Evolutionary conservation across 495 filamentous ascomycete genomes (phyloP).

Genomic region (Sabuloglossum arenarium): DNA sequence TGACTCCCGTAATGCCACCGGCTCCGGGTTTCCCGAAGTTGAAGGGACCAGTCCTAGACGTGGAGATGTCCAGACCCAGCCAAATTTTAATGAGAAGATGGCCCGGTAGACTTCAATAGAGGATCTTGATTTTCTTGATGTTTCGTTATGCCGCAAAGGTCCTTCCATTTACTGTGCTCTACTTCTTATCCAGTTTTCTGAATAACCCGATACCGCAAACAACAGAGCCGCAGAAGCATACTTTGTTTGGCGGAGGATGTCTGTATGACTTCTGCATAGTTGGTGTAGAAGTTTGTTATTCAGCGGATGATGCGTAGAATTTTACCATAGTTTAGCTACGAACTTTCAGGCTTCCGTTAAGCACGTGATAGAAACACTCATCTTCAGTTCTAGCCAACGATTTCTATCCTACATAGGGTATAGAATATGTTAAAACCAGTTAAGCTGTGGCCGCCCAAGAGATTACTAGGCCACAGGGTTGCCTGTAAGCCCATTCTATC

Average conservation of each 20-base stretch:
- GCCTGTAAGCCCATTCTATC: constrained; percentile 30
- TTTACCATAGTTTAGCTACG: neutral
- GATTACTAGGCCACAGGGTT: constrained; percentile 32
- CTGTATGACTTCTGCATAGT: neutral
- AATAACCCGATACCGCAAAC: neutral
- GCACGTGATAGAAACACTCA: neutral
- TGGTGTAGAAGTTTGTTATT: neutral
- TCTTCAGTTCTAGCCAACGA: no score
- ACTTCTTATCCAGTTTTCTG: neutral
- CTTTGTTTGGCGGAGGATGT: neutral
- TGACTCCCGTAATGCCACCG: constrained; percentile 10
- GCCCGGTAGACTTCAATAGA: neutral
- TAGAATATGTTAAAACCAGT: no score
- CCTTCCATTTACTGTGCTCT: neutral
- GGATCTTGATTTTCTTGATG: neutral
- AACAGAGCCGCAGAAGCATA: neutral
- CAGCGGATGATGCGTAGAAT: neutral
- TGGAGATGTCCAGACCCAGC: neutral
- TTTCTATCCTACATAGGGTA: no score
- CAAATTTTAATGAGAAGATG: neutral
- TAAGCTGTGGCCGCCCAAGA: constrained; percentile 10
- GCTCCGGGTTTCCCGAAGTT: neutral
- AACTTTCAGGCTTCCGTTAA: no score
- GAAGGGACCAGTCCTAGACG: neutral
- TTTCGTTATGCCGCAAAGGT: neutral